Base-by-base conservation (phyloP, 495 filamentous ascomycete species). In the Cladorrhinum samala region DNA sequence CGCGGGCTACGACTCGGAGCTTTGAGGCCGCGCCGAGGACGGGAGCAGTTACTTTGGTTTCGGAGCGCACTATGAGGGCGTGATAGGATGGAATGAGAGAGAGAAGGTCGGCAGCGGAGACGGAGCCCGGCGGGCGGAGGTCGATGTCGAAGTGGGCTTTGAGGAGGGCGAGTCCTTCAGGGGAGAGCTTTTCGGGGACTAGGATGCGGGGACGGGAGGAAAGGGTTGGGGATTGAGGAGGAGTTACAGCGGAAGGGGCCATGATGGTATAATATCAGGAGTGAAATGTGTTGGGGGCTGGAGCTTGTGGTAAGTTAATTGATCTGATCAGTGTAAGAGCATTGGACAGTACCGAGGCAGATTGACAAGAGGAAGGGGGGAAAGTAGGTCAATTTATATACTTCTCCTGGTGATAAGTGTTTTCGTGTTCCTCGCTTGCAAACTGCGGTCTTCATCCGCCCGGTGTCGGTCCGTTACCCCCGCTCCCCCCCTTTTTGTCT, bases 111-210 rank as follows among this genome's bases (percentile, higher is more conserved):
- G 77, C 70, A 1, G 81, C 53, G 16, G 73, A 75, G 14, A 86
- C 63, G 4, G 77, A 76, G 14, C 72, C 68, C 51, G 84, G 78
- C 14, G 75, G 67, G 46, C 83, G 80, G 38, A 43, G 57, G 56
- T 86, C 71, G 17, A 88, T 81, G 18, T 81, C 76, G 59, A 84
- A 77, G 17, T 72, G 69, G 8, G 62, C 68, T 11, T 73, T 68
- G 42, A 89, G 74, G 7, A 86, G 66, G 36, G 79, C 72, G 11
- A 89, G 76, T 24, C 84, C 84, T 68, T 89, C 85, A 13, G 78
- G 72, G n/a, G 85, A 88, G 46, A 88, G 76, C 63, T 86, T 87
- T 63, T 88, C 85, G 1, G 85, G 78, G 16, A 87, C 81, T 36
- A 88, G 80, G 56, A 87, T 80, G 55, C 80, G 80, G 30, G 46